These are phyloP conservation scores for Eucalyptus cloeziana DNA, from an alignment of 345 rosid species.

Conservation along the genomic window DNA sequence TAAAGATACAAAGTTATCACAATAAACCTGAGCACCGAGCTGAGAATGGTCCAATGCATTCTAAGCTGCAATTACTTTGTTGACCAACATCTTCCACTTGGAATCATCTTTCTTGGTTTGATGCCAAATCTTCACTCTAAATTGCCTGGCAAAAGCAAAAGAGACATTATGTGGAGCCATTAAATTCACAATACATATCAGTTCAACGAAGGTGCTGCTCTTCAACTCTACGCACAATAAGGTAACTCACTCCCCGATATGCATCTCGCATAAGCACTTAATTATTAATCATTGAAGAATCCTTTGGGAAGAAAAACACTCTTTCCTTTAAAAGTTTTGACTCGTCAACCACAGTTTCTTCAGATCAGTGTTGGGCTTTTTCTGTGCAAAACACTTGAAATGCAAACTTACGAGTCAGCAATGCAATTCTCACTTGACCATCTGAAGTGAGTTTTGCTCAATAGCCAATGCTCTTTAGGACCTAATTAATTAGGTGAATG, in stretches of 20 bases:
- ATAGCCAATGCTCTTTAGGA: not conserved
- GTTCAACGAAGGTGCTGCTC: not conserved
- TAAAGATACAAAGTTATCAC: not conserved
- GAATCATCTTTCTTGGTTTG: conserved; percentile 59
- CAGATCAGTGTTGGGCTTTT: not conserved
- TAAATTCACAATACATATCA: not conserved
- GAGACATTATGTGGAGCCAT: rapidly evolving
- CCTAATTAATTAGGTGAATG: not conserved
- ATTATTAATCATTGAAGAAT: not conserved
- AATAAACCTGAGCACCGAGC: conserved; percentile 10
- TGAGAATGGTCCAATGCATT: conserved; percentile 37
- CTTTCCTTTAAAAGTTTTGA: too few species aligned
- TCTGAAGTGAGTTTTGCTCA: not conserved
- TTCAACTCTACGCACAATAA: not conserved
- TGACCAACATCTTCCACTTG: conserved; percentile 55
- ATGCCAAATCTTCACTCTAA: conserved; percentile 54
- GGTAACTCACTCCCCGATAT: not conserved
- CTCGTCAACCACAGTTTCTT: too few species aligned
- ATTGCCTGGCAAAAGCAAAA: conserved; percentile 1
- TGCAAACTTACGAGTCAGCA: not conserved
- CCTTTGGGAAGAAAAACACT: not conserved
- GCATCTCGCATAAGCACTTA: not conserved
- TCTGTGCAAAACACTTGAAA: not conserved
- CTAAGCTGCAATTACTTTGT: conserved; percentile 49
- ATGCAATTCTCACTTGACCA: not conserved